Evolutionary conservation across 1,284 basidiomycete species (phyloP), one percentile per base, ranked within the genome.

Genomic region (Trichosporon inkin): DNA sequence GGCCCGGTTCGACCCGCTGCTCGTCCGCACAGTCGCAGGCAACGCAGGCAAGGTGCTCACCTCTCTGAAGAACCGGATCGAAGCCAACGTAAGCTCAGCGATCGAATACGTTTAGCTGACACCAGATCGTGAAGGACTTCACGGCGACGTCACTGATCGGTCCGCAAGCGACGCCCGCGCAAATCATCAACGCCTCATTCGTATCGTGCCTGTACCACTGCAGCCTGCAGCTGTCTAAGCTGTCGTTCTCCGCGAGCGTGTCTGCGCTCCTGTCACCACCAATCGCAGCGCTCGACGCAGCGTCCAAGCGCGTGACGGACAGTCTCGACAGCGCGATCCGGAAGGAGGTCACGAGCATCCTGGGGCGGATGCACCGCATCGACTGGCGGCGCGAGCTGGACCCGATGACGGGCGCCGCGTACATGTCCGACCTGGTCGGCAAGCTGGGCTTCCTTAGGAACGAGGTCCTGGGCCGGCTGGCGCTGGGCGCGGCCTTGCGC

Each of bases 361-460:
- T 95, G 41, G 83, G 86, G 1, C 86, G 88, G 56, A 81, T 97
- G 41, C 92, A 96, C 77, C 84, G 87, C 13, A 83, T 89, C 57
- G 89, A 94, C 74, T 88, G 92, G 71, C 83, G 84, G 57, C 87
- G 86, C 73, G 79, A 84, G 16, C 78, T 84, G 13, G 88, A 90
- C 68, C 73, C 77, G 1, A 76, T 76, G 71, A 85, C 70, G 10
- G 76, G 87, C 5, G 81, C 88, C 11, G 78, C 86, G 13, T 96
- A 95, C 76, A 89, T 95, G 85, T 89, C 89, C 70, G 92, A 95
- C 63, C 81, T 96, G 60, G 84, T 86, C 16, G 91, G 93, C 63
- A 94, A 92, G 78, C 80, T 97, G 53, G 78, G 81, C 3, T 92
- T 89, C 72, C 81, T 94, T 63, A 88, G 89, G 73, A 76, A 78